Percentiles rank a stretch among this genome's conserved stretches.
phyloP scores from a whole-genome alignment of 768 basidiomycete species.

The Boletellus emodensis region DNA sequence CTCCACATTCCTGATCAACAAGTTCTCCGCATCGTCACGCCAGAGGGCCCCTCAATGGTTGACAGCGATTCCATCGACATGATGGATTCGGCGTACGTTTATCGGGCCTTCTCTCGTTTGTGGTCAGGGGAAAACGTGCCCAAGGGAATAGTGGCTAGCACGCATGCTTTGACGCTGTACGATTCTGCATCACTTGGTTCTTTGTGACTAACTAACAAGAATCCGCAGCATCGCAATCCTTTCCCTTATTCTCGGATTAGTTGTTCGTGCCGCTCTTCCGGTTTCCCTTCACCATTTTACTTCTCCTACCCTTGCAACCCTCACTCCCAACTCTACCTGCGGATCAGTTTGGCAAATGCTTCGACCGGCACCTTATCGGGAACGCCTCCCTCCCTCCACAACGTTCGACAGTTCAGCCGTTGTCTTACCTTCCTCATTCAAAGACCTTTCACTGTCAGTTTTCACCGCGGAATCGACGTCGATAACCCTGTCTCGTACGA shows the following conservation, averaged over 20 bases:
- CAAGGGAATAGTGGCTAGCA: conserved; percentile 42
- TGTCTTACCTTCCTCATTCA: conserved; percentile 37
- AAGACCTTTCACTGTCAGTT: conserved; percentile 50
- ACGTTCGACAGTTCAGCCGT: conserved; percentile 27
- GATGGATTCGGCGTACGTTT: conserved; percentile 40
- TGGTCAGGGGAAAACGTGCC: conserved; percentile 33
- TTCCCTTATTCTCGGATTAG: conserved; percentile 59
- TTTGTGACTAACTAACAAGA: conserved; percentile 9
- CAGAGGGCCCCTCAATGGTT: conserved; percentile 38
- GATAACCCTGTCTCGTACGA: conserved; percentile 21
- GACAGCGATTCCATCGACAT: conserved; percentile 43
- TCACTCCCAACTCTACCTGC: conserved; percentile 25
- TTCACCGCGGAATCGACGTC: conserved; percentile 45
- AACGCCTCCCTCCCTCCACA: conserved; percentile 28
- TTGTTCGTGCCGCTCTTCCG: conserved; percentile 30
- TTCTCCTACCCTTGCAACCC: conserved; percentile 15
- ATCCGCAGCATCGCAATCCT: conserved; percentile 59
- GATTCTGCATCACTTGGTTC: conserved; percentile 21
- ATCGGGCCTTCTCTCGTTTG: conserved; percentile 45
- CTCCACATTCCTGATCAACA: conserved; percentile 40
- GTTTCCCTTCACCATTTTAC: conserved; percentile 20
- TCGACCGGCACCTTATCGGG: conserved; percentile 39
- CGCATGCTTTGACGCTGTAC: conserved; percentile 66
- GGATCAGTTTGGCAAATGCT: conserved; percentile 40
- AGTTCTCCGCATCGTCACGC: conserved; percentile 36